phyloP scores from a whole-genome alignment of 1,284 basidiomycete genomes.

The Heliocybe sulcata region DNA sequence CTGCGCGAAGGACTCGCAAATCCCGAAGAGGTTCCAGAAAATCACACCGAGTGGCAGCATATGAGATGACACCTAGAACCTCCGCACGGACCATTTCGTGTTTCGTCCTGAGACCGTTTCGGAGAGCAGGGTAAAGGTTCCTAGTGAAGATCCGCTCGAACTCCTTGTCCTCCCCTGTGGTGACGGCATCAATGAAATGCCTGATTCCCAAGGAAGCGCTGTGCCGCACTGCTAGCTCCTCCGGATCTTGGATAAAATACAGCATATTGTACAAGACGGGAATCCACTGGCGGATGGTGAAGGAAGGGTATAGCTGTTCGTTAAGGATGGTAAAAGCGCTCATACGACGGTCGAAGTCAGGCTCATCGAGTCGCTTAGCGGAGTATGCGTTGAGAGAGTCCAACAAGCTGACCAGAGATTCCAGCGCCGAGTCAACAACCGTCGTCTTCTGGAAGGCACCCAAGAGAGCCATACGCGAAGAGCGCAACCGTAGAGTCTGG shows the following conservation, averaged over 20 bases:
- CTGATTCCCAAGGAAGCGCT: slow-evolving; percentile 77
- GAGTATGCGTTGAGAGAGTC: slow-evolving; percentile 86
- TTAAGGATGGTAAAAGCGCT: slow-evolving; percentile 75
- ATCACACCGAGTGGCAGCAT: slow-evolving; percentile 65
- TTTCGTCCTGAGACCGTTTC: slow-evolving; percentile 74
- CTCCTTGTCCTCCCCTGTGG: slow-evolving; percentile 27
- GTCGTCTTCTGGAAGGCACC: slow-evolving; percentile 60
- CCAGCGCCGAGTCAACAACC: slow-evolving; percentile 39
- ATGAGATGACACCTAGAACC: slow-evolving; percentile 74
- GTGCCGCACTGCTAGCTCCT: slow-evolving; percentile 83
- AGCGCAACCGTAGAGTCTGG: slow-evolving; percentile 65
- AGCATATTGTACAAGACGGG: slow-evolving; percentile 84
- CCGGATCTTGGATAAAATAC: slow-evolving; percentile 84
- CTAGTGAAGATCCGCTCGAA: slow-evolving; percentile 55
- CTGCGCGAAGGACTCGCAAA: slow-evolving; percentile 78
- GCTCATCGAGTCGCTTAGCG: slow-evolving; percentile 77
- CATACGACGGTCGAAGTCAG: slow-evolving; percentile 88
- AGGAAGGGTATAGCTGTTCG: slow-evolving; percentile 41
- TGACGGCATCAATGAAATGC: slow-evolving; percentile 67
- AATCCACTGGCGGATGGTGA: slow-evolving; percentile 68
- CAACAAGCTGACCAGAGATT: slow-evolving; percentile 46
- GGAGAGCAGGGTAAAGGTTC: slow-evolving; percentile 77
- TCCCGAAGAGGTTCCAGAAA: slow-evolving; percentile 64
- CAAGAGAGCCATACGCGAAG: slow-evolving; percentile 63
- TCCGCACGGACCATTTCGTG: slow-evolving; percentile 89